Evolutionary conservation across 768 basidiomycete genomes (phyloP).

Genomic region (Stropharia rugosoannulata): DNA sequence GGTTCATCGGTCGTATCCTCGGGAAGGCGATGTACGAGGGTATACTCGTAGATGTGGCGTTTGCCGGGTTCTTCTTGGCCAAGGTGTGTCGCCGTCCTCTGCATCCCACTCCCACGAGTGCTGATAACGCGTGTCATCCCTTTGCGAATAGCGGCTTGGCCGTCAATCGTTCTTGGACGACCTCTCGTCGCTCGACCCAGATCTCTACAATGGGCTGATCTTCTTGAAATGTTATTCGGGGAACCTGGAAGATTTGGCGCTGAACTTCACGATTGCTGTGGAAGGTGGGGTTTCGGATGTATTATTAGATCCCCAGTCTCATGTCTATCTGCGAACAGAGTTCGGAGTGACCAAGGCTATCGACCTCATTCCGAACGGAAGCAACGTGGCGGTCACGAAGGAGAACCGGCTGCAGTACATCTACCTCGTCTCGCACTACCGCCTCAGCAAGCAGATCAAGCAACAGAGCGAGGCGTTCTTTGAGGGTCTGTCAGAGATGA

Average conservation of each 20-base stretch:
- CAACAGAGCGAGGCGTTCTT: slow-evolving; percentile 85
- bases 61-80: slow-evolving; percentile 92
- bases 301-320: not conserved
- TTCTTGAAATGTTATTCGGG: slow-evolving; percentile 91
- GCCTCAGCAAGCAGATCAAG: slow-evolving; percentile 86
- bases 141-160: slow-evolving; percentile 75
- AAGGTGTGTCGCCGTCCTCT: slow-evolving; percentile 49
- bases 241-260: slow-evolving; percentile 81
- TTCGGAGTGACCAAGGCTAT: slow-evolving; percentile 18
- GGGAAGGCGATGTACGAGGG: slow-evolving; percentile 98
- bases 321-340: slow-evolving; percentile 3
- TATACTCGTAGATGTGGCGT: slow-evolving; percentile 91
- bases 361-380: slow-evolving; percentile 17
- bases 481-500: slow-evolving; percentile 88
- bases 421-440: slow-evolving; percentile 84
- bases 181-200: slow-evolving; percentile 86
- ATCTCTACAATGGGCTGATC: slow-evolving; percentile 88
- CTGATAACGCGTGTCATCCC: not conserved
- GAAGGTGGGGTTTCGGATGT: slow-evolving; percentile 56
- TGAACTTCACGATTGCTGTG: slow-evolving; percentile 86
- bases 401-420: slow-evolving; percentile 93
- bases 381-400: slow-evolving; percentile 48
- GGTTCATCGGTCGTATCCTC: slow-evolving; percentile 89
- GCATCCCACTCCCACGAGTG: not conserved
- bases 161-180: slow-evolving; percentile 93